Evolutionary conservation across 2,329 filamentous ascomycete species (phyloP).

Genomic region (Nectriaceae sp.): DNA sequence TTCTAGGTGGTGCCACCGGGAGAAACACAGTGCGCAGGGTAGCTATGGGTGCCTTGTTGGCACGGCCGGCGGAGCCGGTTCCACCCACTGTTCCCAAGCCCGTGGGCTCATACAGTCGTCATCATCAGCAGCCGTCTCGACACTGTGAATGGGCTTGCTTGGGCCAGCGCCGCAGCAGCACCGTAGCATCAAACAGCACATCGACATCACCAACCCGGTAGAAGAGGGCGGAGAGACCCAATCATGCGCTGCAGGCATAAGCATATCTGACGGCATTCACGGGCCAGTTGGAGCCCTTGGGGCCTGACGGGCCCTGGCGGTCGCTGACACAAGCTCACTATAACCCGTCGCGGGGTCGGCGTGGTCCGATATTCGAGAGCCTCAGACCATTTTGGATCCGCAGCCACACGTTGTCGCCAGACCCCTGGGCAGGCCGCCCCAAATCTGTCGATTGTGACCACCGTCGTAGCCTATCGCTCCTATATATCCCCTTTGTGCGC

Average conservation of each 20-base stretch:
- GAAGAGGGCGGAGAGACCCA: conserved; percentile 11
- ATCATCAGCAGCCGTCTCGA: conserved; percentile 19
- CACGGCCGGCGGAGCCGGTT: too few relatives aligned
- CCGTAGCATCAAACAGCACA: too few relatives aligned
- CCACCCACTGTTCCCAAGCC: too few relatives aligned
- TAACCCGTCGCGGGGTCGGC: conserved; percentile 30
- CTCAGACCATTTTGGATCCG: conserved; percentile 38
- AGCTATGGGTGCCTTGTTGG: too few relatives aligned
- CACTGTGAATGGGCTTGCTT: too few relatives aligned
- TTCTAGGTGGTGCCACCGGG: not conserved
- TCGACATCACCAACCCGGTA: too few relatives aligned
- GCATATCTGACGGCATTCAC: conserved; percentile 30
- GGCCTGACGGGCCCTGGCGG: not conserved
- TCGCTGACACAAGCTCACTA: not conserved
- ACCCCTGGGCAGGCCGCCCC: conserved; percentile 30
- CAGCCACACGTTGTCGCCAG: conserved; percentile 37
- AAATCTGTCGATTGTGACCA: conserved; percentile 33
- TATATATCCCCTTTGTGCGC: conserved; percentile 33
- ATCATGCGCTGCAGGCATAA: conserved; percentile 25
- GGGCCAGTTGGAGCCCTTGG: not conserved
- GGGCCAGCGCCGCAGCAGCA: too few relatives aligned
- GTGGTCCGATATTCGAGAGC: conserved; percentile 38
- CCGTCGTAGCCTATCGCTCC: conserved; percentile 6
- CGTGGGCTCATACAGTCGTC: conserved; percentile 29
- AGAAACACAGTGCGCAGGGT: conserved; percentile 13